Conservation (phyloP, 768 basidiomycete species). For the Psilocybe cubensis region DNA sequence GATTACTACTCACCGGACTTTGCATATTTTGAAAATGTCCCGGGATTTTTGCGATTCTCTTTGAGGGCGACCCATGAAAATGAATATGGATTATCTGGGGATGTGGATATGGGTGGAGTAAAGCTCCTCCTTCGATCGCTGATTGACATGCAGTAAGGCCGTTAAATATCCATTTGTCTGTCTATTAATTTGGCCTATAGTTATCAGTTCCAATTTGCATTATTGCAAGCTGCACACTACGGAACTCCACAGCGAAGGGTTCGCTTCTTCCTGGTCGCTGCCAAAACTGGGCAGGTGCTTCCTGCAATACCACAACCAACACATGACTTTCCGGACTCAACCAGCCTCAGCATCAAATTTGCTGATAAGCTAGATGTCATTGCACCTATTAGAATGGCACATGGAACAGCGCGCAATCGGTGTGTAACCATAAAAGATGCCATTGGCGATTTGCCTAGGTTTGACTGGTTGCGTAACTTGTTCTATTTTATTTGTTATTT, state of each 20-base stretch:
- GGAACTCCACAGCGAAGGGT: conserved; percentile 58
- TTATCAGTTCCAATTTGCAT: conserved; percentile 54
- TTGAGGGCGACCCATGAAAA: conserved; percentile 44
- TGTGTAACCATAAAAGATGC: conserved; percentile 72
- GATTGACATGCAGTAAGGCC: conserved; percentile 63
- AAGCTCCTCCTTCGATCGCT: conserved; percentile 68
- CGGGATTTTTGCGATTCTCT: conserved; percentile 48
- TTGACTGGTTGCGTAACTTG: conserved; percentile 64
- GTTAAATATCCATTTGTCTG: not conserved
- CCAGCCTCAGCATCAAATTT: conserved; percentile 55
- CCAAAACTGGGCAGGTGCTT: conserved; percentile 41
- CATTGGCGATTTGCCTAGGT: conserved; percentile 70
- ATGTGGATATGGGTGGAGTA: conserved; percentile 73
- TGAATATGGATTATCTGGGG: conserved; percentile 57
- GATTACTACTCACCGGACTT: conserved; percentile 47
- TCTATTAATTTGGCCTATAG: conserved; percentile 27
- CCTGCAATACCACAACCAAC: conserved; percentile 60
- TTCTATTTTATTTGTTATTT: not conserved
- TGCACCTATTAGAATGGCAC: conserved; percentile 45
- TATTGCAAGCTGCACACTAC: conserved; percentile 59
- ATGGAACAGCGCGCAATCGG: conserved; percentile 59
- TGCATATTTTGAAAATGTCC: conserved; percentile 57
- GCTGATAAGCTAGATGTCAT: conserved; percentile 33
- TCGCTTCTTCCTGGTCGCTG: conserved; percentile 58
- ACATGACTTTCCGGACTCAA: conserved; percentile 49